Conservation (phyloP, 805 yeast genomes). For the Ogataea saltuana region DNA sequence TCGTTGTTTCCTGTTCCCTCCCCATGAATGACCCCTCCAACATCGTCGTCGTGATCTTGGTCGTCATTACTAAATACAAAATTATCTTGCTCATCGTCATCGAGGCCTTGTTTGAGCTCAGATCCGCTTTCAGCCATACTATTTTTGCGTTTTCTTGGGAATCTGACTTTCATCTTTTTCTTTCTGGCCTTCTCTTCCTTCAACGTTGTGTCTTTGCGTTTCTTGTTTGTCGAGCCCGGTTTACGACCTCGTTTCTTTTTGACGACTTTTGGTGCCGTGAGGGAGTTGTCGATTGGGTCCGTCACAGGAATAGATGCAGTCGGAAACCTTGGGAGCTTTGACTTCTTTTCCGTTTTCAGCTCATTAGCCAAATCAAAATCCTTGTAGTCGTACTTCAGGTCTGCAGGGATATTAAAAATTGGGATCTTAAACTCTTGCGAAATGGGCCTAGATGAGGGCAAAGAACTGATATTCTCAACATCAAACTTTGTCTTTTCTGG, state of each 20-base stretch:
- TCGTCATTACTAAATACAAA: constrained; percentile 10
- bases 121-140: constrained; percentile 11
- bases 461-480: constrained; percentile 19
- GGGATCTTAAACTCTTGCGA: constrained; percentile 20
- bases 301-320: constrained; percentile 9
- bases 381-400: constrained; percentile 14
- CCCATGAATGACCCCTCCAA: constrained; percentile 6
- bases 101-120: constrained; percentile 12
- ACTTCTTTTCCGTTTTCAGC: constrained; percentile 9
- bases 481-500: constrained; percentile 11
- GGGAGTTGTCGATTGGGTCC: constrained; percentile 7
- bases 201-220: constrained; percentile 14
- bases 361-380: constrained; percentile 13
- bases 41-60: constrained; percentile 7
- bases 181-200: constrained; percentile 17
- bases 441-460: constrained; percentile 19
- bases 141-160: constrained; percentile 17
- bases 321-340: constrained; percentile 14
- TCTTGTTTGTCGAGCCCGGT: constrained; percentile 25
- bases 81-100: constrained; percentile 14
- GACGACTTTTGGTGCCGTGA: constrained; percentile 8
- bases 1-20: constrained; percentile 6
- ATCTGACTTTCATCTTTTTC: constrained; percentile 20
- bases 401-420: constrained; percentile 20
- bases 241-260: constrained; percentile 24